Percentiles rank a stretch among this genome's conserved stretches.
Evolutionary conservation across 140 eudicot genomes (phyloP).

Genomic region (Oenanthe javanica): DNA sequence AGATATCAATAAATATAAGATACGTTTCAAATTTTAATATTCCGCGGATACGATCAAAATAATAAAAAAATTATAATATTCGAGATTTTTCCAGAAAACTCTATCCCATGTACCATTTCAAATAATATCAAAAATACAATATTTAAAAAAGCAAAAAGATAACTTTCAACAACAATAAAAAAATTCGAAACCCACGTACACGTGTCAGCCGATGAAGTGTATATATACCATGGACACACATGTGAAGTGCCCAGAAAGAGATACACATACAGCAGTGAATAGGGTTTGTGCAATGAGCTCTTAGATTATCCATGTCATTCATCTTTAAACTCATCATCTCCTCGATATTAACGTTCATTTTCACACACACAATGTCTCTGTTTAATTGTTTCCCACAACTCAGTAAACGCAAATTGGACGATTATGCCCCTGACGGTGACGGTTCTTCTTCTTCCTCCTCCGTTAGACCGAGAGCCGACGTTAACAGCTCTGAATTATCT

Average conservation of each 20-base stretch:
- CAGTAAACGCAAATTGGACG: slow-evolving; percentile 48
- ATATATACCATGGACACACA: neutral
- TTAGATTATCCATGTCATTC: neutral
- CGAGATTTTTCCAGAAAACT: too few relatives aligned
- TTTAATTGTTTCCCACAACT: slow-evolving; percentile 17
- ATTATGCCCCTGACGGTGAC: slow-evolving; percentile 23
- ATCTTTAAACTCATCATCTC: neutral
- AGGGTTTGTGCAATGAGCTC: neutral
- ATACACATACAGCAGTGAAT: neutral
- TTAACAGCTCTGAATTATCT: slow-evolving; percentile 10
- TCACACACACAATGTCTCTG: slow-evolving; percentile 29
- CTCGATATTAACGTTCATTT: neutral
- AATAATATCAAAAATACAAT: too few relatives aligned
- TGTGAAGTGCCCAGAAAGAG: too few relatives aligned
- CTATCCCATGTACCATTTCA: too few relatives aligned
- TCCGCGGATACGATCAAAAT: too few relatives aligned
- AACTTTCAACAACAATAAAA: too few relatives aligned
- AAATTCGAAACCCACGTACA: neutral
- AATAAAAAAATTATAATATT: too few relatives aligned
- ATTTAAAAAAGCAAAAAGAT: too few relatives aligned
- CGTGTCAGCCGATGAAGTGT: neutral
- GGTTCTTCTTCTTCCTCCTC: slow-evolving; percentile 22
- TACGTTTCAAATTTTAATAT: neutral
- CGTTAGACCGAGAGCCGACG: slow-evolving; percentile 23
- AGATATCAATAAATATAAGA: neutral